Evolutionary conservation across 345 rosid genomes (phyloP).

Genomic region (Eucalyptus curtisii): DNA sequence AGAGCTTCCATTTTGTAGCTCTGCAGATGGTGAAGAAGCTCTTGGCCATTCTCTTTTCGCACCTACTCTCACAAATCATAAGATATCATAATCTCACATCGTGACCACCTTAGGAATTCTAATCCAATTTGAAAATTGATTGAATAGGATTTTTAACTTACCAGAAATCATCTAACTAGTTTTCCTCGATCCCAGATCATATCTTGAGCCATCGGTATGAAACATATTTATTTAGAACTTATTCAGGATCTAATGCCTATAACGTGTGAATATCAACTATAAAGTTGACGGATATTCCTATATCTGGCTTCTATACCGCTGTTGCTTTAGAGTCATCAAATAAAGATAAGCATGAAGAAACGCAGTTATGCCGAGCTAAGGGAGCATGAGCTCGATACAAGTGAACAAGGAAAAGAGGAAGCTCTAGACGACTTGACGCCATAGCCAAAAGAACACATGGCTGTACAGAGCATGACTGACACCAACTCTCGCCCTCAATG

Average conservation of each 20-base stretch:
- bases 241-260: background rate
- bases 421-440: background rate
- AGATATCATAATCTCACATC: fast-evolving
- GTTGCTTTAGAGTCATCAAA: background rate
- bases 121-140: background rate
- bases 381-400: background rate
- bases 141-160: background rate
- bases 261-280: background rate
- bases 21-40: background rate
- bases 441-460: background rate
- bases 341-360: background rate
- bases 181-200: background rate
- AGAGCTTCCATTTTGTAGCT: background rate
- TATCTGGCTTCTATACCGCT: background rate
- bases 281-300: background rate
- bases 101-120: background rate
- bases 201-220: background rate
- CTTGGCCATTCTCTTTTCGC: background rate
- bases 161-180: background rate
- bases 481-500: too few relatives aligned
- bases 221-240: background rate
- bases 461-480: background rate
- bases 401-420: background rate
- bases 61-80: background rate
- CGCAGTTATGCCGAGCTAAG: background rate